Evolutionary conservation across 257 asterid species (phyloP), one percentile per base, ranked within the genome.

Genomic region (Agastache rugosa): DNA sequence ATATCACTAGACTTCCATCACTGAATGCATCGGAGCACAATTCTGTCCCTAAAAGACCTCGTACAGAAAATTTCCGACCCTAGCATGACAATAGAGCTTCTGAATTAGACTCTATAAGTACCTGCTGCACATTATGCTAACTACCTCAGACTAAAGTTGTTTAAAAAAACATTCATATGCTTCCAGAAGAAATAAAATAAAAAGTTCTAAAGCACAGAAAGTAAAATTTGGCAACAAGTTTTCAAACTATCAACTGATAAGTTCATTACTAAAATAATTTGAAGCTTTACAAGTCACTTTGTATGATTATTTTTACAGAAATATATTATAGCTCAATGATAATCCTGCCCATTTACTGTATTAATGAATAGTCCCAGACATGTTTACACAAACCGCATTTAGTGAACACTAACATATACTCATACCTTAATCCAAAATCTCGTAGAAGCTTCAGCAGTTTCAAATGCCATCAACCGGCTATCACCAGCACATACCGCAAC

Each of bases 391-490:
- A 48, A 75, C 63, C 37, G 50, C 66, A 65, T 55, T 63, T 71
- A 35, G 71, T 55, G 61, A 69, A 31, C 15, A 42, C 51, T 70
- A 61, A 74, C 42, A 82, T 54, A 75, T 54, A 53, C 63, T 31
- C 75, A 35, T 87, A 94, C 99, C 98, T 94, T 94, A 73, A 94
- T 85, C 99, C 99, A 94, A 79, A 93, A 89, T 78, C 99, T 88
- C 76, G 58, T 85, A 79, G 92, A 82, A 77, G 88, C 96, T 53
- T 86, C 75, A 62, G 61, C 96, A 77, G 85, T 84, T 83, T 82
- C 76, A 82, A 83, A 95, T 72, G 98, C 96, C 83, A 86, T 95
- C 82, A 92, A 85, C 72, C 98, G 89, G 85, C 98, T 50, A 86
- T 95, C 99, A 75, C 97, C 99, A 31, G 87, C 99, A 76, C 92